These are phyloP conservation scores for Oryza meyeriana DNA, from an alignment of 176 grass and related monocot species.

Conservation along the genomic window DNA sequence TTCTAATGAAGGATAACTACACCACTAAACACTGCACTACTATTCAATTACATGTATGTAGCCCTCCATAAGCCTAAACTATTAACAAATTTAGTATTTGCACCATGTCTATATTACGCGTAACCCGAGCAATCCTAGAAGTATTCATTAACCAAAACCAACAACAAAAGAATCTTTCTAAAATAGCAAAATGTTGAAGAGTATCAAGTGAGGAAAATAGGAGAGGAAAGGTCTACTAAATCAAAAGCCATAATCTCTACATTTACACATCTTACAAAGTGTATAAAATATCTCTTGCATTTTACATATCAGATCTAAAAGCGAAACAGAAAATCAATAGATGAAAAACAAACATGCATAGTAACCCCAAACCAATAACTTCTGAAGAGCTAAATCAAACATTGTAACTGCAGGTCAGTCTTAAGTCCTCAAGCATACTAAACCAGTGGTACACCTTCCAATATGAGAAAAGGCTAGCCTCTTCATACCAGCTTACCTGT, in stretches of 20 bases:
- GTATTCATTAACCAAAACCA: neutral
- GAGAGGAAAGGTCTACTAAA: neutral
- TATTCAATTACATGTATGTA: slow-evolving; percentile 2
- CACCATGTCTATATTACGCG: neutral
- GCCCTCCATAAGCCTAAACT: neutral
- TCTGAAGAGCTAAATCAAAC: neutral
- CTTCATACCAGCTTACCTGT: neutral
- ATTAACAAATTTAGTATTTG: slow-evolving; percentile 3
- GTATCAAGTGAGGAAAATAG: neutral
- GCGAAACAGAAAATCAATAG: neutral
- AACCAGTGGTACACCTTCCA: neutral
- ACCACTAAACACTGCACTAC: neutral
- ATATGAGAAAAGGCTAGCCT: neutral
- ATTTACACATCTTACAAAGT: neutral
- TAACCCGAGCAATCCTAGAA: neutral
- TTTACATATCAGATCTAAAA: neutral
- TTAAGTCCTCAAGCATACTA: slow-evolving; percentile 8
- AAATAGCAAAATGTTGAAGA: neutral
- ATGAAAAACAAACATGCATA: neutral
- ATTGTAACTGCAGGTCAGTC: neutral
- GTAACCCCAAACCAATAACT: neutral
- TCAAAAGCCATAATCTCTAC: neutral
- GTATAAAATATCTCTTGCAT: neutral
- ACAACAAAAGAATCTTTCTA: neutral
- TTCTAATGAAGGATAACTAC: neutral